Conservation (phyloP, 2,329 filamentous ascomycete species). For the Huntiella moniliformis region DNA sequence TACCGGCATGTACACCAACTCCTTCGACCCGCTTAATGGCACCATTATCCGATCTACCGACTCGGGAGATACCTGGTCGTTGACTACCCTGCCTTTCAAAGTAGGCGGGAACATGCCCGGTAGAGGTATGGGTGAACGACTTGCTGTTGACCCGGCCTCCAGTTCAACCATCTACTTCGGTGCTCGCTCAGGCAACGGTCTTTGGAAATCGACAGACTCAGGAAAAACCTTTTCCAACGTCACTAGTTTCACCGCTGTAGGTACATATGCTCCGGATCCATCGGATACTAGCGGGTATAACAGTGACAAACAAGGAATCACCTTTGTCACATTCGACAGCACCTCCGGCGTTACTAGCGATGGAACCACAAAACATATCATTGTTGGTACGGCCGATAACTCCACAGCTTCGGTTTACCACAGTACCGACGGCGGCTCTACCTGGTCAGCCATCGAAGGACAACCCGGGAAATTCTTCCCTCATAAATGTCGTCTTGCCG, state of each 20-base stretch:
- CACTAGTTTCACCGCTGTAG: slow-evolving; percentile 29
- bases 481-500: slow-evolving; percentile 33
- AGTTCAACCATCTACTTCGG: slow-evolving; percentile 39
- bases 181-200: slow-evolving; percentile 36
- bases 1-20: slow-evolving; percentile 39
- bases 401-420: slow-evolving; percentile 33
- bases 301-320: slow-evolving; percentile 26
- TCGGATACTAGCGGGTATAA: slow-evolving; percentile 26
- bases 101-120: slow-evolving; percentile 45
- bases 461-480: slow-evolving; percentile 34
- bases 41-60: slow-evolving; percentile 36
- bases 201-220: slow-evolving; percentile 38
- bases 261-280: slow-evolving; percentile 28
- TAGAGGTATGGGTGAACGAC: slow-evolving; percentile 37
- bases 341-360: slow-evolving; percentile 24
- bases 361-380: slow-evolving; percentile 35
- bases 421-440: slow-evolving; percentile 32
- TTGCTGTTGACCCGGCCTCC: slow-evolving; percentile 38
- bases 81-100: slow-evolving; percentile 35
- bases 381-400: slow-evolving; percentile 36
- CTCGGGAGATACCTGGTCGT: slow-evolving; percentile 31
- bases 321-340: slow-evolving; percentile 36
- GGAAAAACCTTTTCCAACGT: slow-evolving; percentile 36
- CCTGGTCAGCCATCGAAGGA: slow-evolving; percentile 30
- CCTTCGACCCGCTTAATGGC: slow-evolving; percentile 37